Conservation (phyloP, 2,329 filamentous ascomycete species). For the Diaporthe capsici region DNA sequence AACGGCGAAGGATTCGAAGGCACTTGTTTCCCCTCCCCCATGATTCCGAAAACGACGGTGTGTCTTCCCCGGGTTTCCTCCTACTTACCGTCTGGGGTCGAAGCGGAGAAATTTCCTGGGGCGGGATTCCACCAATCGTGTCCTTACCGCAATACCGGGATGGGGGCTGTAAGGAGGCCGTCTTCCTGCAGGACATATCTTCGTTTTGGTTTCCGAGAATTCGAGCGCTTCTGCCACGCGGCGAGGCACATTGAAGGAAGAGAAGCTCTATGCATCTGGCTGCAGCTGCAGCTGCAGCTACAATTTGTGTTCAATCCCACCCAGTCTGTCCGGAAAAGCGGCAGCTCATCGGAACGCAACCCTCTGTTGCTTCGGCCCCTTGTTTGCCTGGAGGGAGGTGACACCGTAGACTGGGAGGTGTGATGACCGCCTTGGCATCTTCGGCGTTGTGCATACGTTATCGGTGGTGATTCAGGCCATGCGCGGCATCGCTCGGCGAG, state of each 20-base stretch:
- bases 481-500: no score
- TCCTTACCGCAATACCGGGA: background rate
- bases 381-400: background rate
- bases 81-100: constrained; percentile 24
- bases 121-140: constrained; percentile 36
- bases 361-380: background rate
- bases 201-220: background rate
- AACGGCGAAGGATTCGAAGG: background rate
- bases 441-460: background rate
- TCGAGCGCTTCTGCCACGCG: constrained; percentile 10
- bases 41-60: background rate
- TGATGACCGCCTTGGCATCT: background rate
- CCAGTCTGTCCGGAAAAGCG: background rate
- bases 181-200: background rate
- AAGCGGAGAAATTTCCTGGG: constrained; percentile 32
- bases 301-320: background rate
- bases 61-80: constrained; percentile 7
- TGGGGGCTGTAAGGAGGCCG: background rate
- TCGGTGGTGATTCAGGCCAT: no score
- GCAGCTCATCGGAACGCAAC: background rate
- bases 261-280: no score
- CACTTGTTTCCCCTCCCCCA: background rate
- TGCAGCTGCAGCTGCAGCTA: background rate
- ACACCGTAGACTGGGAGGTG: background rate
- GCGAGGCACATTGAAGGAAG: background rate